Base-by-base conservation (phyloP, 495 filamentous ascomycete species). In the Lepraria neglecta region DNA sequence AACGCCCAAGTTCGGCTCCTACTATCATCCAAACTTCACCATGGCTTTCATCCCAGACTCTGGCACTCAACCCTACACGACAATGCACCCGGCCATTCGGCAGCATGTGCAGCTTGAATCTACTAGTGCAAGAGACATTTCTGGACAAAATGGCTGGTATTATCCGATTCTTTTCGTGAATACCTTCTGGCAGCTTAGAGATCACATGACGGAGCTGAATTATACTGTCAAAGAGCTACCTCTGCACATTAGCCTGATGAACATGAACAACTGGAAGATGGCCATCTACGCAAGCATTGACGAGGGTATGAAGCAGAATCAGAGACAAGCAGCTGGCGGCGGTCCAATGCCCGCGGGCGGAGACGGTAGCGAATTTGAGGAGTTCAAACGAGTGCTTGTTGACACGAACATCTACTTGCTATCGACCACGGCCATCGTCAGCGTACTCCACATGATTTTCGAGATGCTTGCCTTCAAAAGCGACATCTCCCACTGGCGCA, bases 391-490 rank as follows among this genome's bases (percentile, higher is more conserved):
- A 64, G 87, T 97, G 52, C 80, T 98, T 40, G 74, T 98, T 51
- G 90, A 98, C 70, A 97, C 91, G 51, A 98, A 98, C 74, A 86
- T 90, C 35, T 95, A 88, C 66, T 87, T 98, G 38, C 81, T 98
- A 31, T 83, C 80, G 24, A 87, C 92, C 24, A 98, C 94, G 0
- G 84, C 82, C 50, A 72, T 94, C 6, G 94, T 96, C 63, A 89
- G 81, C 62, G 82, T 98, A 55, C 77, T 95, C 51, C 94, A 98
- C 75, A 94, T 95, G 82, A 73, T 98, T 52, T 96, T 98, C 65
- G 94, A 98, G 73, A 90, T 87, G 67, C 83, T 98, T 19, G 95
- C 94, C 6, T 98, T 98, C 78, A 96, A 96, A 66, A 95, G 87
- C 72, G 94, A 98, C 71, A 95, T 98, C 68, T 81, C 90, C 30